These are phyloP conservation scores for Exophiala viscosa DNA, from an alignment of 2,329 filamentous ascomycete genomes.

Conservation along the genomic window DNA sequence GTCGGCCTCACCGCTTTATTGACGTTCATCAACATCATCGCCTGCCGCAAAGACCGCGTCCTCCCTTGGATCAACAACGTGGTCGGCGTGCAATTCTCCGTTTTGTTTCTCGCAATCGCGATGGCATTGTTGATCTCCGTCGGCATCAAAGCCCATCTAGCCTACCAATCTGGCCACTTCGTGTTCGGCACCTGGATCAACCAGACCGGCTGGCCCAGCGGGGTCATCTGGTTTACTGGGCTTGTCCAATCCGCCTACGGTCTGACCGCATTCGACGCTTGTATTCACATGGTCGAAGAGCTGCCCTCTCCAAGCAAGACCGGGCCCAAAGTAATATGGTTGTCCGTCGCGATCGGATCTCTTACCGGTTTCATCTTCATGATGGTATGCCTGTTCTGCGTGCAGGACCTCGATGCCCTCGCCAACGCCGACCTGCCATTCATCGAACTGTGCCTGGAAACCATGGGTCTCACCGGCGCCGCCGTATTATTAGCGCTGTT, in stretches of 20 bases:
- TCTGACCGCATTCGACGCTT: constrained; percentile 56
- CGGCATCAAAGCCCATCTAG: constrained; percentile 42
- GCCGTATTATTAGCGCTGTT: constrained; percentile 53
- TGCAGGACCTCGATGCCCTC: constrained; percentile 45
- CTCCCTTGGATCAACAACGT: constrained; percentile 56
- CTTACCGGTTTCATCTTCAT: constrained; percentile 51
- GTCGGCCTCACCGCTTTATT: constrained; percentile 48
- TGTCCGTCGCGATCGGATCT: constrained; percentile 51
- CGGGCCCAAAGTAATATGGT: constrained; percentile 51
- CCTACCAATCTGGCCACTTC: constrained; percentile 48
- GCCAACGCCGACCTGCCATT: constrained; percentile 46
- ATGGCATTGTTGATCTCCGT: constrained; percentile 53
- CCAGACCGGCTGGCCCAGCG: constrained; percentile 52
- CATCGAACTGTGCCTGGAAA: constrained; percentile 46
- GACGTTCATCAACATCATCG: constrained; percentile 51
- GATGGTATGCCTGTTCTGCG: constrained; percentile 51
- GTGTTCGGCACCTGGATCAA: constrained; percentile 54
- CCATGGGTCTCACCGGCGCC: constrained; percentile 41
- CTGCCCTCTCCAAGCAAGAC: constrained; percentile 52
- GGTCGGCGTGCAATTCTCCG: constrained; percentile 52
- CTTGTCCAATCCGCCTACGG: constrained; percentile 57
- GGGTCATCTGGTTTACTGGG: constrained; percentile 57
- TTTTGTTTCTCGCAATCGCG: constrained; percentile 51
- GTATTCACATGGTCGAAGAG: constrained; percentile 58
- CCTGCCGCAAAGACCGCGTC: constrained; percentile 48